Evolutionary conservation across 2,329 filamentous ascomycete species (phyloP).

Genomic region (Fusarium sp.): DNA sequence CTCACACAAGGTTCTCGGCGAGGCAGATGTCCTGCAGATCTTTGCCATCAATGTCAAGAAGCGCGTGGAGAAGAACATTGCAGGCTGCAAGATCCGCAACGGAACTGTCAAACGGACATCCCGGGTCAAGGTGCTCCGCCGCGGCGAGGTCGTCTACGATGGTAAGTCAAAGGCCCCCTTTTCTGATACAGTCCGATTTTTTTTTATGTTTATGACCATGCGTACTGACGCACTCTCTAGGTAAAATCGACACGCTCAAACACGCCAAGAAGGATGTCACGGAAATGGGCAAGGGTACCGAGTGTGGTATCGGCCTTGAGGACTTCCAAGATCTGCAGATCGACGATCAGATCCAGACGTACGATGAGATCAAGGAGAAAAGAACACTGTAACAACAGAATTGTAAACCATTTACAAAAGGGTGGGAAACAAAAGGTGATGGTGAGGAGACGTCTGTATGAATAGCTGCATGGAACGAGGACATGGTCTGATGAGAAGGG

Average conservation of each 20-base stretch:
- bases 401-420: constrained; percentile 37
- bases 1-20: constrained; percentile 77
- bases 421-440: constrained; percentile 8
- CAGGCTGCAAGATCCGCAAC: constrained; percentile 87
- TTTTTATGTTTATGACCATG: neutral
- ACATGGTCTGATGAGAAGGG: constrained; percentile 19
- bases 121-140: constrained; percentile 76
- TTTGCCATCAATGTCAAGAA: constrained; percentile 86
- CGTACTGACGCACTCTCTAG: constrained; percentile 55
- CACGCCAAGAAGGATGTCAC: constrained; percentile 90
- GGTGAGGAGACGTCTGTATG: constrained; percentile 15
- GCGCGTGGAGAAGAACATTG: constrained; percentile 76
- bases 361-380: constrained; percentile 81
- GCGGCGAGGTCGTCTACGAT: constrained; percentile 77
- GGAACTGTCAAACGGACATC: constrained; percentile 72
- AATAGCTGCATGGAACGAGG: constrained; percentile 20
- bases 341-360: constrained; percentile 88
- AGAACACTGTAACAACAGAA: constrained; percentile 58
- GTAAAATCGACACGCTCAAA: constrained; percentile 81
- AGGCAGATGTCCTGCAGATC: constrained; percentile 83
- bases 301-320: constrained; percentile 90
- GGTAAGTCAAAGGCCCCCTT: constrained; percentile 66
- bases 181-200: neutral
- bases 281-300: constrained; percentile 90
- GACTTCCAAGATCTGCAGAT: constrained; percentile 79